Percentiles rank a stretch among this genome's conserved stretches.
phyloP scores from a whole-genome alignment of 495 filamentous ascomycete genomes.

The Geopyxis carbonaria region DNA sequence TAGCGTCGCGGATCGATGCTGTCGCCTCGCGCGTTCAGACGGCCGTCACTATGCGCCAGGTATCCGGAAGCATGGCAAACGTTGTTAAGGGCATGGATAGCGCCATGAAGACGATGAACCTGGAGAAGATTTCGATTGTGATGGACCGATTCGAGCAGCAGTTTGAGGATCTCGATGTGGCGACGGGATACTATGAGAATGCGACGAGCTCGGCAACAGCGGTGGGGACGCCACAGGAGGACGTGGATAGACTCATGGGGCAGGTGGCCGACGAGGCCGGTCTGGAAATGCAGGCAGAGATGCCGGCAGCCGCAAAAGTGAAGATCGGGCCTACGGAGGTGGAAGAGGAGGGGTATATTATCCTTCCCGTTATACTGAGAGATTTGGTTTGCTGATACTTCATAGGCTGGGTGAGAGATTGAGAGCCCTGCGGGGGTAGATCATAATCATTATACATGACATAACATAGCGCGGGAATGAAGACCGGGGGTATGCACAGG shows the following conservation, averaged over 20 bases:
- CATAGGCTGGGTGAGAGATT: slow-evolving; percentile 36
- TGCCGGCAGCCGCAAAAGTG: slow-evolving; percentile 40
- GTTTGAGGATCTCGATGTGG: slow-evolving; percentile 71
- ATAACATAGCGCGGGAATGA: too few species aligned
- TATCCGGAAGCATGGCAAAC: slow-evolving; percentile 46
- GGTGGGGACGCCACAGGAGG: slow-evolving; percentile 61
- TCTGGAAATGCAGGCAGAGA: slow-evolving; percentile 52
- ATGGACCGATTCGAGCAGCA: slow-evolving; percentile 72
- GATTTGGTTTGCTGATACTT: neutral
- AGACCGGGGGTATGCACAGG: too few species aligned
- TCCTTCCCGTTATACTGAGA: neutral
- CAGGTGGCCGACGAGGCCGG: slow-evolving; percentile 74
- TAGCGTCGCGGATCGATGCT: slow-evolving; percentile 45
- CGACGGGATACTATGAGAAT: slow-evolving; percentile 68
- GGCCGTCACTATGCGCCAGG: slow-evolving; percentile 48
- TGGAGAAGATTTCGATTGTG: slow-evolving; percentile 46
- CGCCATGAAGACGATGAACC: slow-evolving; percentile 52
- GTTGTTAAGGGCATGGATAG: slow-evolving; percentile 48
- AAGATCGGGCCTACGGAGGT: slow-evolving; percentile 40
- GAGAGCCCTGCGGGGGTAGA: slow-evolving; percentile 34
- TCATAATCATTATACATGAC: too few species aligned
- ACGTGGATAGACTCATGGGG: slow-evolving; percentile 61
- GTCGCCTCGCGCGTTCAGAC: slow-evolving; percentile 46
- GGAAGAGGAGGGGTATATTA: slow-evolving; percentile 39
- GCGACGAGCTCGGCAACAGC: slow-evolving; percentile 59